Evolutionary conservation across 2,329 filamentous ascomycete genomes (phyloP), one percentile per base, ranked within the genome.

Genomic region (Shiraia sp.): DNA sequence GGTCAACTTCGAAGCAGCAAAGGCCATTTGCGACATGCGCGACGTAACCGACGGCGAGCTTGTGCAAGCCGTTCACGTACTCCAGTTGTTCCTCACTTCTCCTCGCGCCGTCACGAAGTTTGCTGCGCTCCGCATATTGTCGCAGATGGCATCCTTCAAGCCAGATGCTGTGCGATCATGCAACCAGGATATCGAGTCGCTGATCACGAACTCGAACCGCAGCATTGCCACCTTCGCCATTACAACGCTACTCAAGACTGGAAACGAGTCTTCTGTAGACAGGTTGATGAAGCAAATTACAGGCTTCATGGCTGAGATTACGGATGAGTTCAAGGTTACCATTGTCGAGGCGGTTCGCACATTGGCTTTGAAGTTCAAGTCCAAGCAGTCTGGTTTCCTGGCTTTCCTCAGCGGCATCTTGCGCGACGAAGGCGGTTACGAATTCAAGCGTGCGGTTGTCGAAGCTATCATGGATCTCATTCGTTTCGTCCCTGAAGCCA

Each of bases 251-350:
- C 85, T 99, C 52, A 97, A 97, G 81, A 99, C 93, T 9, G 93
- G 93, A 47, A 99, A 97, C 66, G 93, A 99, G 74, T 89, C 89
- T 27, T 96, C 90, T 56, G 93, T 99, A 31, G 93, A 99, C 69
- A 85, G 93, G 39, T 75, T 99, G 55, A 96, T 99, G 90, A 96
- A 96, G 80, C 91, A 97, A 71, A 97, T 99, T 50, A 90, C 90
- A 16, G 87, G 88, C 27, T 96, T 99, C 76, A 97, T 99, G 93
- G 89, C 91, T 4, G 93, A 97, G 72, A 97, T 97, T 55, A 96
- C 92, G 6, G 93, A 99, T 66, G 93, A 99, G 72, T 99, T 99
- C 79, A 99, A 97, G 79, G 96, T 99, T 57, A 99, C 93, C n/a
- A 96, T 99, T 62, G 92, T 99, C 30, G 93, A 99, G 72, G 93